Evolutionary conservation across 352 stramenopile genomes (phyloP).

Genomic region (Pythium aquatile): DNA sequence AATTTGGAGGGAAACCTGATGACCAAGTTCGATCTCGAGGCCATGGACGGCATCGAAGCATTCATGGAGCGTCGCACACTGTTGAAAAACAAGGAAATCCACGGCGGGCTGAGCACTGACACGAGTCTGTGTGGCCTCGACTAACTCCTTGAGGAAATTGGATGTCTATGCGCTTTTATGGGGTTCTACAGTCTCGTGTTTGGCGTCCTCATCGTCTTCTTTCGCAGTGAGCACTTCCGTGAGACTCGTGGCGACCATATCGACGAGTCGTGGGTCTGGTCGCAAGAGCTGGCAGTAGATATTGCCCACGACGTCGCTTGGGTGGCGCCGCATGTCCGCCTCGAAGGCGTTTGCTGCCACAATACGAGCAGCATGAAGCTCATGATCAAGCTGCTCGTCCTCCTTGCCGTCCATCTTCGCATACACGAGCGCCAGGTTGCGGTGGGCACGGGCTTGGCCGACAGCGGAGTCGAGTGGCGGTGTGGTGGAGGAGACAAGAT

Average conservation of each 20-base stretch:
- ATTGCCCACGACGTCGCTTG: slow-evolving; percentile 49
- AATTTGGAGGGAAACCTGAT: slow-evolving; percentile 82
- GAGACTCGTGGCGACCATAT: slow-evolving; percentile 38
- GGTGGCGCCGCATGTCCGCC: slow-evolving; percentile 48
- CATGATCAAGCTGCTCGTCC: slow-evolving; percentile 27
- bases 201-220: slow-evolving; percentile 14
- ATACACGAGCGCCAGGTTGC: slow-evolving; percentile 69
- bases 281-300: slow-evolving; percentile 56
- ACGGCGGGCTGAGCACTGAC: slow-evolving; percentile 73
- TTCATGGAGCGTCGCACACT: slow-evolving; percentile 75
- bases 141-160: slow-evolving; percentile 22
- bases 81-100: slow-evolving; percentile 88
- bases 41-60: slow-evolving; percentile 72
- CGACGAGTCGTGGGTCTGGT: slow-evolving; percentile 38
- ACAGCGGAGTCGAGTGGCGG: slow-evolving; percentile 44
- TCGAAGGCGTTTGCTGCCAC: slow-evolving; percentile 38
- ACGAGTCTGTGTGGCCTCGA: slow-evolving; percentile 81
- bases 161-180: slow-evolving; percentile 1
- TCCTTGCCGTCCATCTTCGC: slow-evolving; percentile 33
- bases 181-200: background rate
- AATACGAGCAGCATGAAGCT: slow-evolving; percentile 26
- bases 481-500: slow-evolving; percentile 43
- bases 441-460: slow-evolving; percentile 56
- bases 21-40: slow-evolving; percentile 73
- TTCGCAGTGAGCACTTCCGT: slow-evolving; percentile 30